These are phyloP conservation scores for Lepiota brunneoincarnata DNA, from an alignment of 768 basidiomycete genomes.

Conservation along the genomic window DNA sequence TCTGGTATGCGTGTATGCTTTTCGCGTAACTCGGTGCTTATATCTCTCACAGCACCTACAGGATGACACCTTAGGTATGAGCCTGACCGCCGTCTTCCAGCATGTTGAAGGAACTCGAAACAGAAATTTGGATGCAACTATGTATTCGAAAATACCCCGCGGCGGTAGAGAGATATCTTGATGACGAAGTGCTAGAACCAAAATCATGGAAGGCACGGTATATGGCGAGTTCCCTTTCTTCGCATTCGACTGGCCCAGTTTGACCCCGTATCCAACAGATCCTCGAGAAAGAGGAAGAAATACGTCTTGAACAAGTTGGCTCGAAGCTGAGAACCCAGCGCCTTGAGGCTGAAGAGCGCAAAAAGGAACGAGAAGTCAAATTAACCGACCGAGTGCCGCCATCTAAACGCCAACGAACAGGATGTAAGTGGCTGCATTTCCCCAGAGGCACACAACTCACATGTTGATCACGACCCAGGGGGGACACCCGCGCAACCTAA, in stretches of 20 bases:
- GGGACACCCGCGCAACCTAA: constrained; percentile 46
- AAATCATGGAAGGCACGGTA: constrained; percentile 69
- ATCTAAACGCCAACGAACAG: constrained; percentile 53
- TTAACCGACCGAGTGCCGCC: constrained; percentile 68
- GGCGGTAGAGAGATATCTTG: constrained; percentile 44
- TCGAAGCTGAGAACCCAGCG: constrained; percentile 64
- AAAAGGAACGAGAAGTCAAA: constrained; percentile 76
- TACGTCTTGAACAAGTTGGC: constrained; percentile 61
- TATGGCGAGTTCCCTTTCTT: constrained; percentile 45
- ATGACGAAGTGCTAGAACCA: constrained; percentile 39
- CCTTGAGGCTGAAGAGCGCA: constrained; percentile 68
- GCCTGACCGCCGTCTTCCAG: constrained; percentile 3
- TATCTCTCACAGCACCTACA: constrained; percentile 43
- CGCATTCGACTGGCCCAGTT: constrained; percentile 12
- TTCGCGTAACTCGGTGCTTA: background rate
- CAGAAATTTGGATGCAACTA: constrained; percentile 67
- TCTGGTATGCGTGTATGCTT: constrained; percentile 46
- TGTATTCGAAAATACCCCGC: constrained; percentile 62
- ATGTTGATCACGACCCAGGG: constrained; percentile 27
- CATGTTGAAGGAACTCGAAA: constrained; percentile 10
- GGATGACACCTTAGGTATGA: constrained; percentile 53
- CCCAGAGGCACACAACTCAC: constrained; percentile 17
- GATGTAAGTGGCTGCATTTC: constrained; percentile 42
- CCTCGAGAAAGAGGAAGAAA: constrained; percentile 56
- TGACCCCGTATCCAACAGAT: constrained; percentile 30